Conservation (phyloP, 495 filamentous ascomycete species). For the Xylaria palmicola region DNA sequence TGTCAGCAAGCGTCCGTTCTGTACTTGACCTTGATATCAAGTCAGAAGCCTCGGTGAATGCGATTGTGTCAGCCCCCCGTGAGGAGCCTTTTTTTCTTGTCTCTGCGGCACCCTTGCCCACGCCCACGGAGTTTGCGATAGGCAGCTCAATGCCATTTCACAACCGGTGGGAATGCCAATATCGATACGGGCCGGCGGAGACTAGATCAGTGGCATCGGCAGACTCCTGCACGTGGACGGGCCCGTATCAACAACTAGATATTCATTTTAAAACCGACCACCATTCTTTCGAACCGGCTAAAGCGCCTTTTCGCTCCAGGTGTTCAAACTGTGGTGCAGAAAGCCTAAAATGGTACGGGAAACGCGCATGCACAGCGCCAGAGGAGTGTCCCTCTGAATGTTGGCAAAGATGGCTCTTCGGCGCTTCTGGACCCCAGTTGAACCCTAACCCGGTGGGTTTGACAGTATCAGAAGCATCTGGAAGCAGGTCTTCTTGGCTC, state of each 20-base stretch:
- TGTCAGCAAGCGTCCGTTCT: neutral
- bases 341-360: neutral
- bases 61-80: slow-evolving; percentile 2
- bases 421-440: neutral
- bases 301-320: slow-evolving; percentile 10
- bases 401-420: neutral
- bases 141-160: slow-evolving; percentile 21
- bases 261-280: slow-evolving; percentile 22
- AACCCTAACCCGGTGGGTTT: neutral
- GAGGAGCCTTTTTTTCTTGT: slow-evolving; percentile 11
- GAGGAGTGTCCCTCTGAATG: slow-evolving; percentile 7
- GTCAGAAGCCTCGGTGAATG: slow-evolving; percentile 1
- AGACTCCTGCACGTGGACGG: slow-evolving; percentile 23
- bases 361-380: neutral
- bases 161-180: slow-evolving; percentile 30
- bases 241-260: slow-evolving; percentile 16
- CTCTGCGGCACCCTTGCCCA: neutral
- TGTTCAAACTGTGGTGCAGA: slow-evolving; percentile 18
- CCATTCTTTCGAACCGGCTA: slow-evolving; percentile 13
- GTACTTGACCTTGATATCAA: slow-evolving; percentile 4
- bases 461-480: slow-evolving; percentile 9
- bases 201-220: slow-evolving; percentile 17
- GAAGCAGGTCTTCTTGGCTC: neutral
- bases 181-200: slow-evolving; percentile 14
- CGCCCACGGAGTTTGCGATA: slow-evolving; percentile 17